Conservation (phyloP, 345 rosid genomes). For the Brassica rapa region DNA sequence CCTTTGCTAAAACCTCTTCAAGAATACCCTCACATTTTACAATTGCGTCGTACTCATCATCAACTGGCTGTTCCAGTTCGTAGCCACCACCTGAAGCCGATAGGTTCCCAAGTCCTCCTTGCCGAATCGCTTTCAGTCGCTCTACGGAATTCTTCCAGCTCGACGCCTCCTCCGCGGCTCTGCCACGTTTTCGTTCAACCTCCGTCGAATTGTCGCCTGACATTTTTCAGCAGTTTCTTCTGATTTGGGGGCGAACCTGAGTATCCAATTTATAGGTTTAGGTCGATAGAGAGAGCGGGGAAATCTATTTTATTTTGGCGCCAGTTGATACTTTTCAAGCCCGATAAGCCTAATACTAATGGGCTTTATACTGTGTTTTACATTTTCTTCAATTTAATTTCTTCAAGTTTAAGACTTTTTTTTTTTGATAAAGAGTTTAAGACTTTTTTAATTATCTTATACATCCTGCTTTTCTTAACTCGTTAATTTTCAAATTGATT, state of each 20-base stretch:
- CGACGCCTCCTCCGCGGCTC: constrained; percentile 56
- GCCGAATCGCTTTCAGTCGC: constrained; percentile 67
- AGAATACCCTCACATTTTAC: constrained; percentile 67
- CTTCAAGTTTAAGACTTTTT: too few relatives aligned
- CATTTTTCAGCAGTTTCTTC: background rate
- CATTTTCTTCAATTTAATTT: too few relatives aligned
- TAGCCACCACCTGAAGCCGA: constrained; percentile 54
- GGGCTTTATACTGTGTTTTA: background rate
- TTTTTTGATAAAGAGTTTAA: too few relatives aligned
- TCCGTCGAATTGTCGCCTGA: constrained; percentile 50
- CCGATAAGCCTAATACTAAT: background rate
- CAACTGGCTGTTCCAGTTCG: constrained; percentile 29
- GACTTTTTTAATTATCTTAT: too few relatives aligned
- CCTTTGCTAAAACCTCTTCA: constrained; percentile 77
- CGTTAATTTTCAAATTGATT: too few relatives aligned
- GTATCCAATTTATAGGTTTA: background rate
- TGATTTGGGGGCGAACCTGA: constrained; percentile 14
- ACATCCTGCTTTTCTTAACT: too few relatives aligned
- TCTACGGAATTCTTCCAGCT: constrained; percentile 63
- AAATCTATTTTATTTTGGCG: background rate
- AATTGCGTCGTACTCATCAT: constrained; percentile 72
- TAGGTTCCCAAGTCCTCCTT: constrained; percentile 64
- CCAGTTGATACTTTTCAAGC: background rate
- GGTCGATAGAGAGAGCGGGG: background rate
- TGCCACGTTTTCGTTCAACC: constrained; percentile 49